Evolutionary conservation across 768 basidiomycete genomes (phyloP), one percentile per base, ranked within the genome.

Genomic region (Crepidotus variabilis): DNA sequence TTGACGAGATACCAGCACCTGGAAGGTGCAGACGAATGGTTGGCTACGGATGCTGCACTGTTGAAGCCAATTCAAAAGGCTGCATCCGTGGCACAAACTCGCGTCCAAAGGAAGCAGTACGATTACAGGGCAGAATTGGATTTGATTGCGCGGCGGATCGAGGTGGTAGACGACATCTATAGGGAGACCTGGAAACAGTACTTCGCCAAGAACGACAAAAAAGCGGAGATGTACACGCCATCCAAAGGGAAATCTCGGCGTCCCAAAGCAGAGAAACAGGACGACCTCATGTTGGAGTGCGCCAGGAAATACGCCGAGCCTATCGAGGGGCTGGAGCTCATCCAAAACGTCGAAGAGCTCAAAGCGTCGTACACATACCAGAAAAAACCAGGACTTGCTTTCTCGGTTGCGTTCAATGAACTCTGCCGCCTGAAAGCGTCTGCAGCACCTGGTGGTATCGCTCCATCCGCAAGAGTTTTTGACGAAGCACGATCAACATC

Each of bases 301-400:
- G 65, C 67, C 4, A 63, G 57, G 39, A 61, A 57, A 32, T 83
- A 63, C 52, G 62, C 55, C 5, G 22, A 63, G 60, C 70, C 66
- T 34, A 67, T 73, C 11, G 58, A 56, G 1, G 66, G 50, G 28
- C 65, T 72, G 0, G 7, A 36, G 36, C 65, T 71, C 13, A 66
- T 68, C 50, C 64, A 46, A 50, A 72, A 74, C 36, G 47, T 77
- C 20, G 72, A 77, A 6, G 68, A 78, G 49, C 61, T 86, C 21
- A 85, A 83, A 61, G 84, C 86, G 0, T 86, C 87, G 0, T 83
- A 73, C 39, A 86, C 87, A 0, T 81, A 81, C 53, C 33, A 4
- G 0, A 0, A 28, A 59, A 7, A 54, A 5, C 21, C 20, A 2
- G 13, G 8, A 0, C 86, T 88, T 53, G 85, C 70, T 0, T 85